Evolutionary conservation across 768 basidiomycete species (phyloP).

Genomic region (Panaeolus cyanescens): DNA sequence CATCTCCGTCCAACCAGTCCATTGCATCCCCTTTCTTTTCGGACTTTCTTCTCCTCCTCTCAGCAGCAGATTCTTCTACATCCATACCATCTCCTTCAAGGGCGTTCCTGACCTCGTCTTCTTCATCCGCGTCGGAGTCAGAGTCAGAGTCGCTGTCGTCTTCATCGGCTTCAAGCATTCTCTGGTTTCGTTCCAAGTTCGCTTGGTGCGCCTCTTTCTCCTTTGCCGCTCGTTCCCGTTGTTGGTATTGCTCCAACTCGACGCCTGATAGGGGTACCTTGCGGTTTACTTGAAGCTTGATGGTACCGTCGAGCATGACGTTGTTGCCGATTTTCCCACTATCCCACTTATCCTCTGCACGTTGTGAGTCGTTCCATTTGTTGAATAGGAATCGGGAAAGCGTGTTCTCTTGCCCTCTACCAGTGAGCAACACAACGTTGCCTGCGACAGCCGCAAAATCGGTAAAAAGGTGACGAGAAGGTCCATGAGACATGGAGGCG

Average conservation of each 20-base stretch:
- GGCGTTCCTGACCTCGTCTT: conserved; percentile 60
- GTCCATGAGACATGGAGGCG: conserved; percentile 89
- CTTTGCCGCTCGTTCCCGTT: conserved; percentile 71
- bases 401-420: conserved; percentile 77
- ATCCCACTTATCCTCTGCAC: conserved; percentile 84
- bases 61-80: conserved; percentile 13
- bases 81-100: conserved; percentile 56
- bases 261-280: conserved; percentile 89
- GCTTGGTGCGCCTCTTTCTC: conserved; percentile 89
- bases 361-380: conserved; percentile 83
- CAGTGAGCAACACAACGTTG: conserved; percentile 87
- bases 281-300: conserved; percentile 75
- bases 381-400: conserved; percentile 80
- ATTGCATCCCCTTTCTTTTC: conserved; percentile 52
- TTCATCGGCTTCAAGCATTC: conserved; percentile 93
- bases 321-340: conserved; percentile 87
- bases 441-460: conserved; percentile 82
- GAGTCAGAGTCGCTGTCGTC: conserved; percentile 81
- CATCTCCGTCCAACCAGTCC: conserved; percentile 81
- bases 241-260: conserved; percentile 81
- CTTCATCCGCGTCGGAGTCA: conserved; percentile 69
- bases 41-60: conserved; percentile 37
- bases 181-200: conserved; percentile 76
- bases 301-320: conserved; percentile 74
- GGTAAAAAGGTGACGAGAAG: conserved; percentile 83